Conservation (phyloP, 768 basidiomycete genomes). For the Amanita molliuscula region DNA sequence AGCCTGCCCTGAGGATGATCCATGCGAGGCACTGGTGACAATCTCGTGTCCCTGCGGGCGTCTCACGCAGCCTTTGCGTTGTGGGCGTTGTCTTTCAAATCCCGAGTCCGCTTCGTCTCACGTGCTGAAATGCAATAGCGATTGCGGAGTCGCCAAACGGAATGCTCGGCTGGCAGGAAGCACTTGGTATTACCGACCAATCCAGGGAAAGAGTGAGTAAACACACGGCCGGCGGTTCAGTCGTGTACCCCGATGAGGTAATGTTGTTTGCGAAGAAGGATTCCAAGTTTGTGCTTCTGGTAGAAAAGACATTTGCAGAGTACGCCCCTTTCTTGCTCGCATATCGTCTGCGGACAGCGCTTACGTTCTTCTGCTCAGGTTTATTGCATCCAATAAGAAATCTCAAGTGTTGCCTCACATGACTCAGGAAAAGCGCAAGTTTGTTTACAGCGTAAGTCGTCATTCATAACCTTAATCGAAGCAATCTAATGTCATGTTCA, state of each 20-base stretch:
- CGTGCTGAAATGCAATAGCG: slow-evolving; percentile 57
- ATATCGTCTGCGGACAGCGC: slow-evolving; percentile 7
- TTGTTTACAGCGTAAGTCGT: slow-evolving; percentile 60
- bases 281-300: slow-evolving; percentile 54
- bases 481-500: slow-evolving; percentile 15
- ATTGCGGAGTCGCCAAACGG: slow-evolving; percentile 78
- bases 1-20: slow-evolving; percentile 67
- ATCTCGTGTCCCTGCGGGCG: slow-evolving; percentile 80
- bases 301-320: slow-evolving; percentile 79
- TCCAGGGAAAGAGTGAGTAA: slow-evolving; percentile 23
- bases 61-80: slow-evolving; percentile 60
- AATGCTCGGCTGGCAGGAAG: slow-evolving; percentile 86
- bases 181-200: slow-evolving; percentile 71
- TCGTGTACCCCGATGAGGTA: slow-evolving; percentile 55
- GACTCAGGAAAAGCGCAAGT: slow-evolving; percentile 71
- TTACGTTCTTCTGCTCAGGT: slow-evolving; percentile 29
- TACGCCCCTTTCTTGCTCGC: slow-evolving; percentile 29
- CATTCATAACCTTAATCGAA: slow-evolving; percentile 1
- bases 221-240: slow-evolving; percentile 14
- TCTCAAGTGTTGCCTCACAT: slow-evolving; percentile 72
- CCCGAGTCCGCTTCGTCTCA: slow-evolving; percentile 5
- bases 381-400: slow-evolving; percentile 54
- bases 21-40: slow-evolving; percentile 60
- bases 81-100: slow-evolving; percentile 45
- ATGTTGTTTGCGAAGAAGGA: slow-evolving; percentile 50